A percentile compares a stretch with the other conserved stretches of the same genome.
Evolutionary conservation across 768 basidiomycete genomes (phyloP).

Genomic region (Rhodotorula babjevae): DNA sequence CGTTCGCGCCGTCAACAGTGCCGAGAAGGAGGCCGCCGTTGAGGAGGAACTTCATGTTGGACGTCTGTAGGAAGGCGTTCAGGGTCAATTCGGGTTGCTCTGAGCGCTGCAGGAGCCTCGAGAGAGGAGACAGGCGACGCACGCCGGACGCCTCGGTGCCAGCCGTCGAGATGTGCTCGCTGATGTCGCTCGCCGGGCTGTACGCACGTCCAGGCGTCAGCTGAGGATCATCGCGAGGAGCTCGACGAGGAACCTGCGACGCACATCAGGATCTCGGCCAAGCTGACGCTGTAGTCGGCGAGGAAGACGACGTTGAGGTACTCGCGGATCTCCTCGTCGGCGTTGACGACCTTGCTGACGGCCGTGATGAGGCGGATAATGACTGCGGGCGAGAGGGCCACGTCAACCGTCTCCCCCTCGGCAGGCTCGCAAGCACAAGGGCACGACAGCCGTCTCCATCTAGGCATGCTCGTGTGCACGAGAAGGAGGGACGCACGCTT

Average conservation of each 20-base stretch:
- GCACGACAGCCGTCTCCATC: no score
- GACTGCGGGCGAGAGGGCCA: conserved; percentile 50
- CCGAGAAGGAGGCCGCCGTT: conserved; percentile 72
- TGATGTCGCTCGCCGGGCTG: conserved; percentile 75
- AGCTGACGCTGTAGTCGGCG: conserved; percentile 70
- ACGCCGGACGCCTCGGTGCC: conserved; percentile 39
- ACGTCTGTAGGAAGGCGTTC: not conserved
- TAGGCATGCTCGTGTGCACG: no score
- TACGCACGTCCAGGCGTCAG: no score
- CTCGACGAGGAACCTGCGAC: no score
- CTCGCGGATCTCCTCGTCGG: conserved; percentile 73
- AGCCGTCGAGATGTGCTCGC: conserved; percentile 94
- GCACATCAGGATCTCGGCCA: conserved; percentile 43
- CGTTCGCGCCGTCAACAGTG: conserved; percentile 78
- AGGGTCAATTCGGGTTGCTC: not conserved
- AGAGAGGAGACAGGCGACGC: conserved; percentile 62
- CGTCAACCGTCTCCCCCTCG: no score
- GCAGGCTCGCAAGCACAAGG: no score
- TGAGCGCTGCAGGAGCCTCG: no score
- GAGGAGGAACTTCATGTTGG: conserved; percentile 62
- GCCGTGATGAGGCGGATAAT: conserved; percentile 77
- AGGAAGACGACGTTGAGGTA: conserved; percentile 88
- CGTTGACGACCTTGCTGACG: conserved; percentile 70
- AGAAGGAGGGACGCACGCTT: not conserved
- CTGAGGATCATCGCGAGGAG: no score